Evolutionary conservation across 2,329 filamentous ascomycete species (phyloP), one percentile per base, ranked within the genome.

Genomic region (Ophiostoma sp.): DNA sequence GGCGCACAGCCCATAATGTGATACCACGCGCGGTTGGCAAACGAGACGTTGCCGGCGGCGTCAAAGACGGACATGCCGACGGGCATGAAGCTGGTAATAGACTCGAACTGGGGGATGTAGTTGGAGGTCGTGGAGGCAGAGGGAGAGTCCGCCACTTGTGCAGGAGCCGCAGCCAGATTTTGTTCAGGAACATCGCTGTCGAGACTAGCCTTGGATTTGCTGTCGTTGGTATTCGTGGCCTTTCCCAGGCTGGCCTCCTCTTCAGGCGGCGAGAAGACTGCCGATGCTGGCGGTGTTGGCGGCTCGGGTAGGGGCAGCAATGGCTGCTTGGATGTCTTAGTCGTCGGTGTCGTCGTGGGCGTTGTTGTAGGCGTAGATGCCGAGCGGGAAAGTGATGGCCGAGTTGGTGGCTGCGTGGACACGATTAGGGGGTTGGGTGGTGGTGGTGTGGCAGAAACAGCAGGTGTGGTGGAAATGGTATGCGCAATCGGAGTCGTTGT

Each of bases 1-100:
- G 77, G 76, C 33, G 83, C 79, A 64, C 83, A 82, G 0, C 86
- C 85, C 0, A 85, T 87, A 48, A 88, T 87, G 52, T 84, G 83
- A 76, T 86, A 84, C 83, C 85, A 94, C 9, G 90, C 89, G 69
- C 92, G 88, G 77, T 94, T 94, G 74, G 90, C 91, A 78, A 91
- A 93, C 0, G 87, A 88, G 73, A 94, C 87, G 52, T 87, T 86
- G 15, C 91, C 92, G 68, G 86, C 83, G 1, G 86, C 84, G 78
- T 92, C 88, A 12, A 90, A 88, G 74, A 94, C 92, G 78, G 91
- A 92, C 82, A 94, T 90, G 22, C 92, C 92, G 0, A 93, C 89
- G 0, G 92, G 92, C 1, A 92, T 90, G 70, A 93, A 90, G 77
- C 93, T 91, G 1, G 91, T 90, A 81, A 94, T 91, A 5, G 89